phyloP scores from a whole-genome alignment of 75 land plant genomes.

The Sequoia sempervirens region DNA sequence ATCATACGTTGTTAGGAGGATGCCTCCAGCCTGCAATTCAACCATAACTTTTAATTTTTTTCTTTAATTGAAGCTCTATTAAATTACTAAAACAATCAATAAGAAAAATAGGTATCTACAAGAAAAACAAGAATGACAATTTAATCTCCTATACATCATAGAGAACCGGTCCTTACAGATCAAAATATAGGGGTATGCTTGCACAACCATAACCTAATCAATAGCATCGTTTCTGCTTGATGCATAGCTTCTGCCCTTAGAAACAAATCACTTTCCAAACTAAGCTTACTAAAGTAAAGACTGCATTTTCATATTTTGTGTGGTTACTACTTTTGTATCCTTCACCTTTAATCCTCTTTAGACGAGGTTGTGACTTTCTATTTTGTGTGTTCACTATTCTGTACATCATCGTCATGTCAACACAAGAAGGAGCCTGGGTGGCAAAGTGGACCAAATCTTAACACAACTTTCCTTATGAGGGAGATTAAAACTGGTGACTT shows the following conservation, averaged over 20 bases:
- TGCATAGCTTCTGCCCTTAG: background rate
- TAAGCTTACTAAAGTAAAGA: background rate
- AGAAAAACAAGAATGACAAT: background rate
- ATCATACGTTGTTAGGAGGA: slow-evolving; percentile 96
- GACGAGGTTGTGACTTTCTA: background rate
- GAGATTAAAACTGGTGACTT: background rate
- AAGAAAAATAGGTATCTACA: background rate
- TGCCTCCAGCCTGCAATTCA: slow-evolving; percentile 59
- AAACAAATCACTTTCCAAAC: background rate
- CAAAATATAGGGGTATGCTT: background rate
- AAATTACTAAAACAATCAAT: background rate
- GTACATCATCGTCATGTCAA: background rate
- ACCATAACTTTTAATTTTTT: background rate
- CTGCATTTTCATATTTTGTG: background rate
- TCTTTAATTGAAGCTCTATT: background rate
- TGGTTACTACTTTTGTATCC: background rate
- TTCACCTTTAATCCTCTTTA: background rate
- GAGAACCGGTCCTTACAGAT: background rate
- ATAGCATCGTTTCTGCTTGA: background rate
- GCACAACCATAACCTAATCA: background rate
- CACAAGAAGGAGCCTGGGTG: background rate
- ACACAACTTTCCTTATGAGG: background rate
- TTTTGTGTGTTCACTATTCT: background rate
- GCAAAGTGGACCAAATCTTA: background rate
- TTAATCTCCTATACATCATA: background rate